Evolutionary conservation across 2,329 filamentous ascomycete genomes (phyloP).

Genomic region (Ophiostoma triangulosporum): DNA sequence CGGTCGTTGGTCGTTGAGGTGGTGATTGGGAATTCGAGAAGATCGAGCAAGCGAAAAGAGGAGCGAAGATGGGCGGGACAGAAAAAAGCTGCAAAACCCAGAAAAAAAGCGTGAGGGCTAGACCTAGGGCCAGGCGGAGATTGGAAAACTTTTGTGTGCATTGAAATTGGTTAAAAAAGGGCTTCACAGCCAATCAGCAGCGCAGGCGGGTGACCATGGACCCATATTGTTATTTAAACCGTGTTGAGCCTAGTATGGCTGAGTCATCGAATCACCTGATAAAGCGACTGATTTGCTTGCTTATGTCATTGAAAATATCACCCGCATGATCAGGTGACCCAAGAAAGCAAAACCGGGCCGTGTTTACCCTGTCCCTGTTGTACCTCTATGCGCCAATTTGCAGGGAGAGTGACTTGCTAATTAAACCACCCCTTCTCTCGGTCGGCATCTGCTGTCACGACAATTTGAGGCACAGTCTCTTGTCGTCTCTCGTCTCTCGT

Average conservation of each 20-base stretch:
- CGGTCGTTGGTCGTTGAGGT: constrained; percentile 8
- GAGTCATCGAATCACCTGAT: background rate
- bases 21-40: constrained; percentile 8
- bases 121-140: constrained; percentile 11
- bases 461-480: no score
- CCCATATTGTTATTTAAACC: background rate
- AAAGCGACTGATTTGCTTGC: no score
- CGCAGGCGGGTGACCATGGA: background rate
- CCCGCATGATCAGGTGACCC: background rate
- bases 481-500: background rate
- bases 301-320: background rate
- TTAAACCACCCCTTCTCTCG: background rate
- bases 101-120: constrained; percentile 8
- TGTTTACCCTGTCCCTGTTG: no score
- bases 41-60: background rate
- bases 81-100: constrained; percentile 3
- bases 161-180: constrained; percentile 8
- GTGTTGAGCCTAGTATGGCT: background rate
- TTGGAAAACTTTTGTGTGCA: constrained; percentile 8
- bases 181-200: constrained; percentile 8
- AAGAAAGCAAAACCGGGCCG: no score
- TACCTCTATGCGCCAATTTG: constrained; percentile 4
- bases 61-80: constrained; percentile 7
- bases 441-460: no score
- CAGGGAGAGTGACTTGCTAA: constrained; percentile 4